Base-by-base conservation (phyloP, 257 asterid genomes). In the Salvia miltiorrhiza region DNA sequence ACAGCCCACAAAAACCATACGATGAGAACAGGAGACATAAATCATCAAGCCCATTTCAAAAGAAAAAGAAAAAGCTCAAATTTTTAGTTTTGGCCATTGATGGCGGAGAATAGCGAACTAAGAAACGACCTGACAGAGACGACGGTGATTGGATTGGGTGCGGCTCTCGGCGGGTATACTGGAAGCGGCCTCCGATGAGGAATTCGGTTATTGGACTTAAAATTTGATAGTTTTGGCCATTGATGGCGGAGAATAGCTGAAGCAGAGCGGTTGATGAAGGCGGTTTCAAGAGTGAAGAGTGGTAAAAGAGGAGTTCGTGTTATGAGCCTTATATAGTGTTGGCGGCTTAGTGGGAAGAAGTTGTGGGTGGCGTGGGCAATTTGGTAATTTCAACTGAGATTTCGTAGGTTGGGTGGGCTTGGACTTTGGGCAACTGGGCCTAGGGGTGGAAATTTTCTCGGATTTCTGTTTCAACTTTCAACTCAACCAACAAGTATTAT, bases 401-500 rank as follows among this genome's bases (percentile, higher is more conserved):
- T 41, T 33, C 1, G 12, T 44, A 43, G 55, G 59, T 28, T 65
- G 24, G 70, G 59, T 47, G 43, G 70, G 72, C 33, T 40, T 63
- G 30, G 72, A 64, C 52, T 49, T 32, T n/a, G n/a, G n/a, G n/a
- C n/a, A n/a, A n/a, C 23, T 66, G 72, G 72, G 63, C 72, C n/a
- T 67, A n/a, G 30, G 73, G 60, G 17, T 65, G 41, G 48, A 1
- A 1, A 1, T 3, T 26, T 26, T 26, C 30, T 26, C n/a, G n/a
- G n/a, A n/a, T n/a, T n/a, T n/a, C n/a, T n/a, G n/a, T n/a, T n/a
- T n/a, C n/a, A n/a, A n/a, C n/a, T n/a, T n/a, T n/a, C n/a, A n/a
- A n/a, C n/a, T n/a, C n/a, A n/a, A n/a, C n/a, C n/a, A n/a, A n/a
- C n/a, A n/a, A n/a, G n/a, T n/a, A n/a, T n/a, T n/a, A n/a, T n/a